A percentile compares a stretch with the other conserved stretches of the same genome.
Conservation (phyloP, 2,329 filamentous ascomycete genomes). For the Stromatinia cepivora region DNA sequence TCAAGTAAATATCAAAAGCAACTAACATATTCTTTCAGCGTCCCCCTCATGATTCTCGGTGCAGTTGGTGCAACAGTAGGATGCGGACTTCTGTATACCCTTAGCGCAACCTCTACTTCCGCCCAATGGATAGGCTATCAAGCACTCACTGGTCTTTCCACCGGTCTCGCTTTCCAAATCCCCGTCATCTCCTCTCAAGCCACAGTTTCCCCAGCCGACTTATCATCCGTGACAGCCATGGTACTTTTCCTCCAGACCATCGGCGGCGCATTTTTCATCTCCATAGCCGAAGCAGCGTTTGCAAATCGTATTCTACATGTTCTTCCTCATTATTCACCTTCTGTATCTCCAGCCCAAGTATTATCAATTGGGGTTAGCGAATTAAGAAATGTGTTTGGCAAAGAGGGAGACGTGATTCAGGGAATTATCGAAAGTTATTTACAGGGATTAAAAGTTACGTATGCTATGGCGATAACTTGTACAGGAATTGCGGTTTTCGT, state of each 20-base stretch:
- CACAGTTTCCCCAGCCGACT: conserved; percentile 45
- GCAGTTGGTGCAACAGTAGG: conserved; percentile 39
- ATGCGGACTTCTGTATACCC: conserved; percentile 58
- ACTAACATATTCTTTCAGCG: conserved; percentile 26
- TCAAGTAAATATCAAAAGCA: too few species aligned
- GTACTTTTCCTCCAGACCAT: conserved; percentile 51
- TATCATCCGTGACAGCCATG: conserved; percentile 50
- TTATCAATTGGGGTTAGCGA: conserved; percentile 54
- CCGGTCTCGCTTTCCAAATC: conserved; percentile 55
- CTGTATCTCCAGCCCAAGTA: conserved; percentile 43
- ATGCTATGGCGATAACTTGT: conserved; percentile 57
- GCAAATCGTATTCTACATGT: conserved; percentile 47
- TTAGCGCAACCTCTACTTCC: conserved; percentile 49
- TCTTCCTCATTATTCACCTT: conserved; percentile 42
- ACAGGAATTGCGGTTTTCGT: conserved; percentile 46
- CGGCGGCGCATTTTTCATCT: conserved; percentile 53
- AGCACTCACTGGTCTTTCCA: conserved; percentile 55
- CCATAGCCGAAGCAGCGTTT: conserved; percentile 50
- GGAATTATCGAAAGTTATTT: conserved; percentile 63
- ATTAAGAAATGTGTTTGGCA: conserved; percentile 52
- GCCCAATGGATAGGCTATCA: conserved; percentile 60
- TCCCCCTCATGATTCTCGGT: conserved; percentile 42
- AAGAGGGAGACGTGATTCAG: conserved; percentile 47
- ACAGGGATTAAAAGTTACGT: conserved; percentile 61
- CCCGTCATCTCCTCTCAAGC: conserved; percentile 44